Base-by-base conservation (phyloP, 192 early-diverging fungal genomes). In the Backusella parvicylindrica region DNA sequence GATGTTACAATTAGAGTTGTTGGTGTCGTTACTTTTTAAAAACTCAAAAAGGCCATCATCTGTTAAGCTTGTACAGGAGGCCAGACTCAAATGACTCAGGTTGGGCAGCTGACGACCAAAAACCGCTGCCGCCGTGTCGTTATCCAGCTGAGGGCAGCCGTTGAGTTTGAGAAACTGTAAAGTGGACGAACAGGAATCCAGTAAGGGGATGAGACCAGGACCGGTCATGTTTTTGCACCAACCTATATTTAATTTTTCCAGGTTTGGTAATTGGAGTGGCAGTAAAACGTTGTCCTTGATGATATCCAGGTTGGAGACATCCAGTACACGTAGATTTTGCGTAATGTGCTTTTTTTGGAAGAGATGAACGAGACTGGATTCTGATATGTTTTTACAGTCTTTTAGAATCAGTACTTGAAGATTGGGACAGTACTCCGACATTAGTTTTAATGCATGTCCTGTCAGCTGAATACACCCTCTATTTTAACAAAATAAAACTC, bases 181-280 rank as follows among this genome's bases (percentile, higher is more conserved):
- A 13, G 66, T 70, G 18, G 80, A 72, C 72, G 83, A 88, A 18
- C 81, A 76, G 16, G 76, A 60, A 0, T 74, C 77, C 30, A 84
- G 40, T 1, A 74, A 63, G 4, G 75, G 70, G n/a, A 70, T 30
- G 1, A 88, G 68, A 2, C 84, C 86, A 7, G 70, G 50, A 0
- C 81, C 82, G 1, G 81, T 81, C 66, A 88, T 85, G 40, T 86
- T 80, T 7, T 81, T 77, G 43, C 86, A 88, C 86, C 86, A 88
- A 2, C 81, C 79, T 3, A 88, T 31, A 47, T 88, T 86, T 6
- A 88, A 73, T 38, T 72, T 74, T 38, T 80, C 77, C 3, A 88
- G 70, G 7, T 74, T 64, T 0, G 79, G 81, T 32, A 83, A 83
- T 11, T 70, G 81, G 49, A 74, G 71, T 76, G 47, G 83, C 76